Conservation (phyloP, 257 asterid species). For the Solanum okadae region DNA sequence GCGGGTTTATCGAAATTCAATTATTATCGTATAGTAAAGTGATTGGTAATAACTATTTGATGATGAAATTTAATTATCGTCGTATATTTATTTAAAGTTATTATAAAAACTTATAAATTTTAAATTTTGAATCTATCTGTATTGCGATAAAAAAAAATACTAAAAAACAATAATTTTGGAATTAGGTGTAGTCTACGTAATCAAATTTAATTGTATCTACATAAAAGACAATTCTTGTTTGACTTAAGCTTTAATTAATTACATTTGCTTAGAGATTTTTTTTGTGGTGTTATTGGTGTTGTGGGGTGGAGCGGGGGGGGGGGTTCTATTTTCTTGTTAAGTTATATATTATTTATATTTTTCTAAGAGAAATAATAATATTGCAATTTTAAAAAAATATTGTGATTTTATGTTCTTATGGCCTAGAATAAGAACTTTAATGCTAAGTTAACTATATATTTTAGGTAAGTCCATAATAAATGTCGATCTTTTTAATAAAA, state of each 20-base stretch:
- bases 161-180: neutral
- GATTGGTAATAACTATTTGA: neutral
- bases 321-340: neutral
- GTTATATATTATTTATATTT: too few species aligned
- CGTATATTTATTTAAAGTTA: neutral
- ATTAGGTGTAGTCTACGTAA: neutral
- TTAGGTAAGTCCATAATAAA: neutral
- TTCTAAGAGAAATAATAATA: neutral
- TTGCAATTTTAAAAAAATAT: too few species aligned
- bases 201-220: neutral
- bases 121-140: neutral
- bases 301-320: neutral
- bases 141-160: neutral
- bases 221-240: neutral
- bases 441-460: too few species aligned
- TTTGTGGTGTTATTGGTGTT: neutral
- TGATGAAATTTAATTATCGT: neutral
- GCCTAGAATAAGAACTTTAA: neutral
- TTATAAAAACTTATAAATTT: neutral
- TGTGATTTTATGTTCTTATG: neutral
- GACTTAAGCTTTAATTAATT: neutral
- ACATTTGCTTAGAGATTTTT: neutral
- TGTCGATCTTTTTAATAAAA: too few species aligned
- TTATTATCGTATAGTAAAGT: too few species aligned
- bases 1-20: neutral